phyloP scores from a whole-genome alignment of 1,284 basidiomycete species.

The Rhodotorula mucilaginosa region DNA sequence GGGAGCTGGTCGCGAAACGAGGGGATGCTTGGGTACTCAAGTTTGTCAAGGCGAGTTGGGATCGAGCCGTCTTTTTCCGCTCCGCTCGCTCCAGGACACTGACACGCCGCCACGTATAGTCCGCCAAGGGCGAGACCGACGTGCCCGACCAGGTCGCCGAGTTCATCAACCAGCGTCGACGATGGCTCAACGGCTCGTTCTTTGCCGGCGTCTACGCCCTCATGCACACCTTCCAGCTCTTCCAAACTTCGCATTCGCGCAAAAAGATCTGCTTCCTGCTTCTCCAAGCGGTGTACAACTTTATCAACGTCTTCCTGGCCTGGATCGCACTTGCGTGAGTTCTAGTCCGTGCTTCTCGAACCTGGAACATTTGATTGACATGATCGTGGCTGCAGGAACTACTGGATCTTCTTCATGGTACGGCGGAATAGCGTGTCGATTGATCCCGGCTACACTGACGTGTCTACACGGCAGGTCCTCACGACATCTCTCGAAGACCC shows the following conservation, averaged over 20 bases:
- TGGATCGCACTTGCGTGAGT: constrained; percentile 82
- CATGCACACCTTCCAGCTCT: constrained; percentile 73
- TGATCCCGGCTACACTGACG: neutral
- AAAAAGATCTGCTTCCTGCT: constrained; percentile 72
- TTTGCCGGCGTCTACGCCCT: constrained; percentile 70
- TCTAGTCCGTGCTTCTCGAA: neutral
- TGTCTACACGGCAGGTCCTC: constrained; percentile 56
- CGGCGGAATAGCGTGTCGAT: no score
- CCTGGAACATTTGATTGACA: constrained; percentile 42
- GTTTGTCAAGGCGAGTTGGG: constrained; percentile 68
- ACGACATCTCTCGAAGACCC: constrained; percentile 81
- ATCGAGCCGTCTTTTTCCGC: neutral
- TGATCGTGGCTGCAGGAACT: constrained; percentile 63
- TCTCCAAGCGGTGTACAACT: constrained; percentile 80
- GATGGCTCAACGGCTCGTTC: constrained; percentile 71
- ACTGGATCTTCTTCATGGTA: constrained; percentile 90
- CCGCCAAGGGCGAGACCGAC: constrained; percentile 93
- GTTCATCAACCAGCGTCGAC: constrained; percentile 63
- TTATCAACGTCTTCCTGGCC: constrained; percentile 81
- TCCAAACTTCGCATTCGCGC: constrained; percentile 78
- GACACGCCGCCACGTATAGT: constrained; percentile 41
- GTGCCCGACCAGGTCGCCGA: constrained; percentile 91
- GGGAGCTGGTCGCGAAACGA: constrained; percentile 90
- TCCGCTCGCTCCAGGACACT: neutral
- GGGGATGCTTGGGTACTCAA: constrained; percentile 89